Evolutionary conservation across 2,329 filamentous ascomycete genomes (phyloP).

Genomic region (Ilyonectria sp.): DNA sequence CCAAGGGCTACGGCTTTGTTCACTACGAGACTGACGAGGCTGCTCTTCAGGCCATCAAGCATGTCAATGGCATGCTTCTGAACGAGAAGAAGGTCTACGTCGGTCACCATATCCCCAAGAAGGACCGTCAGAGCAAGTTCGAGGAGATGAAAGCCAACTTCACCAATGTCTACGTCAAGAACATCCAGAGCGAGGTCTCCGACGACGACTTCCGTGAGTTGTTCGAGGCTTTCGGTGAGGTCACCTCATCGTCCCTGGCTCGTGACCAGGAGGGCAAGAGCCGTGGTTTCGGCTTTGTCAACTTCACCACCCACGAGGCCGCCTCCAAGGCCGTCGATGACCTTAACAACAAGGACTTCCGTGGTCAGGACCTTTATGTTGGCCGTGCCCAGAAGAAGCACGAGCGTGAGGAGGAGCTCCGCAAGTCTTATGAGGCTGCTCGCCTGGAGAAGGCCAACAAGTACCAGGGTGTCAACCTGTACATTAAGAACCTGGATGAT

Average conservation of each 20-base stretch:
- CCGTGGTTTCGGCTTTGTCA: constrained; percentile 96
- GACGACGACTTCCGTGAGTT: constrained; percentile 96
- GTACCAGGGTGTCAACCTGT: constrained; percentile 99
- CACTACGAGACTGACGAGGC: constrained; percentile 99
- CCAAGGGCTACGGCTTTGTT: constrained; percentile 99
- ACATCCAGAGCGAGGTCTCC: constrained; percentile 86
- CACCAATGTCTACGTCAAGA: constrained; percentile 99
- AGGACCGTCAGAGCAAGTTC: constrained; percentile 99
- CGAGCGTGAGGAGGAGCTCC: constrained; percentile 98
- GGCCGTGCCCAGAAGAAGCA: constrained; percentile 99
- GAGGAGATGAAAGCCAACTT: constrained; percentile 99
- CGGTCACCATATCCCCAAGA: constrained; percentile 99
- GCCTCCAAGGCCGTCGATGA: constrained; percentile 90
- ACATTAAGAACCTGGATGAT: constrained; percentile 99
- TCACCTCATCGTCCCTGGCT: constrained; percentile 95
- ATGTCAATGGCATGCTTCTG: constrained; percentile 98
- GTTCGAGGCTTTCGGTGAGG: constrained; percentile 92
- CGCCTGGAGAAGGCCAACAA: constrained; percentile 99
- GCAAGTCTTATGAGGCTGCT: constrained; percentile 98
- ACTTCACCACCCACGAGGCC: constrained; percentile 92
- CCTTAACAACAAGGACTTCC: constrained; percentile 92
- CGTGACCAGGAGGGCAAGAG: constrained; percentile 92
- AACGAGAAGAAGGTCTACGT: constrained; percentile 99
- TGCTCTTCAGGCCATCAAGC: constrained; percentile 97
- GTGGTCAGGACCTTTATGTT: constrained; percentile 96